Conservation (phyloP, 148 eudicot genomes). For the Fagopyrum esculentum region DNA sequence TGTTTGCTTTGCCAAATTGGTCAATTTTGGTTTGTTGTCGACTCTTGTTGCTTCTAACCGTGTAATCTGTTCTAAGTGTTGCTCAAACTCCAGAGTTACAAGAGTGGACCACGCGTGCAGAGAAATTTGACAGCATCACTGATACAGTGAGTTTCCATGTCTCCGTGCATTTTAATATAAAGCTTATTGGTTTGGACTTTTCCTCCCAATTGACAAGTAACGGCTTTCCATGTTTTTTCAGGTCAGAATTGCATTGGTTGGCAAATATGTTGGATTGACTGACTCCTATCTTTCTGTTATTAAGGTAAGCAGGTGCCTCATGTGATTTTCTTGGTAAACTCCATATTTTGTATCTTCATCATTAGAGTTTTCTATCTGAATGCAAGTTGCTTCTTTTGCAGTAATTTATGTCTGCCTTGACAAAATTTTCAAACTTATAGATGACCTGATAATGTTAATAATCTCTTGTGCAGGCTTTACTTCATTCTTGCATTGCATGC, state of each 20-base stretch:
- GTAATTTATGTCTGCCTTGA: background rate
- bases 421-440: background rate
- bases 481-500: constrained; percentile 95
- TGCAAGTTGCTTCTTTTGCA: background rate
- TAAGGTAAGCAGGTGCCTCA: constrained; percentile 35
- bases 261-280: constrained; percentile 84
- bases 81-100: constrained; percentile 59
- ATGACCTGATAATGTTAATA: background rate
- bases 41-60: constrained; percentile 9
- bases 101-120: constrained; percentile 85
- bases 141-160: constrained; percentile 45
- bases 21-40: background rate
- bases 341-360: background rate
- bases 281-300: constrained; percentile 90
- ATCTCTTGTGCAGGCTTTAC: constrained; percentile 55
- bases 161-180: background rate
- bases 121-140: constrained; percentile 67
- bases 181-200: background rate
- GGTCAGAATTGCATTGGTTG: constrained; percentile 97
- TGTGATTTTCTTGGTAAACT: background rate
- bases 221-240: constrained; percentile 19
- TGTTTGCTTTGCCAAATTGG: background rate
- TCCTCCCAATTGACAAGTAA: background rate
- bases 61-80: constrained; percentile 47
- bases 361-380: background rate